Evolutionary conservation across 495 filamentous ascomycete genomes (phyloP), one percentile per base, ranked within the genome.

Genomic region (Penicillium canescens): DNA sequence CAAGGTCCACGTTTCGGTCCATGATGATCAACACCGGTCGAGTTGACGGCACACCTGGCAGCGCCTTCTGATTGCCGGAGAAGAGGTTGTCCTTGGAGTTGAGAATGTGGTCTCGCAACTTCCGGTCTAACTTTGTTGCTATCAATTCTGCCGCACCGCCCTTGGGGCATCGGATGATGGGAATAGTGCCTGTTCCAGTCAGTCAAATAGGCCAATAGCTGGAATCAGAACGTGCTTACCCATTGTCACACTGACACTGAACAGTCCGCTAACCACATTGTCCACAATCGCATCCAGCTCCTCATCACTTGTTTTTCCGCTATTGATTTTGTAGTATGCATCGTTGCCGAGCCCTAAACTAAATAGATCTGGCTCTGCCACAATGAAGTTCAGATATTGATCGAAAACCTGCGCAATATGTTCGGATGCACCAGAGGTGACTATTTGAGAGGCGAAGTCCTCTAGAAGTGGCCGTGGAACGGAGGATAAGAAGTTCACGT

Each of bases 41-140:
- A 18, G 89, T 86, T 3, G 83, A 82, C 2, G 87, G 80, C 2
- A 88, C 85, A 3, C 86, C 82, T 3, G 79, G 71, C 14, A 79
- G 67, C 39, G 78, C 64, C 47, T 70, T 63, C 44, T 81, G 77
- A 42, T 70, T 74, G 40, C 70, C 71, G 0, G 86, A 89, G 70
- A 97, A 97, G 11, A 97, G 81, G 57, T 96, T 96, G 66, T 97
- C 92, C 70, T 96, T 96, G 12, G 94, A 96, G 69, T 97, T 96
- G 48, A 99, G 80, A 49, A 98, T 87, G 68, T 98, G 95, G 62
- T 99, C 95, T 42, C 95, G 88, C 21, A 99, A 83, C 67, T 96
- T 99, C 16, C 94, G 85, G 65, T 98, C 95, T 8, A 99, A 81
- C 55, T 95, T 96, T 16, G 88, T 89, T 14, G 92, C 86, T 58